Percentiles rank a stretch among this genome's conserved stretches.
phyloP scores from a whole-genome alignment of 1,284 basidiomycete genomes.

The Cryptococcus amylolentus region DNA sequence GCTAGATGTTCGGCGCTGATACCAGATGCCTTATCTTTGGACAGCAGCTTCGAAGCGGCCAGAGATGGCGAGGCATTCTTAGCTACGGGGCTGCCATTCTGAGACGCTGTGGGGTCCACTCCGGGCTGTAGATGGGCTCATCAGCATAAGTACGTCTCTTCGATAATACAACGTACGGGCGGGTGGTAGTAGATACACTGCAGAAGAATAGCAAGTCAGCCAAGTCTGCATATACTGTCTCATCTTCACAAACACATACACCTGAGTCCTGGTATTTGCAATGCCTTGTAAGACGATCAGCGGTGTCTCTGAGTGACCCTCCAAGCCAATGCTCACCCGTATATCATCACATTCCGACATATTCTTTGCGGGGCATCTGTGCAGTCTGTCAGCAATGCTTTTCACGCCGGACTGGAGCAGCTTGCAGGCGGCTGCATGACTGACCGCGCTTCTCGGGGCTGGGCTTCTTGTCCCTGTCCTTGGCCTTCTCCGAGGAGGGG shows the following conservation, averaged over 20 bases:
- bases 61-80: slow-evolving; percentile 6
- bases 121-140: slow-evolving; percentile 7
- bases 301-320: neutral
- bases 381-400: neutral
- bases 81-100: slow-evolving; percentile 4
- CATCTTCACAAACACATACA: slow-evolving; percentile 26
- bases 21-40: slow-evolving; percentile 46
- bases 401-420: neutral
- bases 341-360: slow-evolving; percentile 81
- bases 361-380: slow-evolving; percentile 58
- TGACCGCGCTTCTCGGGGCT: slow-evolving; percentile 31
- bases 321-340: slow-evolving; percentile 59
- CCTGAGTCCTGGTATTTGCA: slow-evolving; percentile 83
- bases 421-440: neutral
- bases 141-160: slow-evolving; percentile 30
- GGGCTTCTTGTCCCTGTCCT: slow-evolving; percentile 5
- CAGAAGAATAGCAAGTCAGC: slow-evolving; percentile 3
- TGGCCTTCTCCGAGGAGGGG: slow-evolving; percentile 13
- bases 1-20: slow-evolving; percentile 32
- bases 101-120: slow-evolving; percentile 10
- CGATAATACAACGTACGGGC: slow-evolving; percentile 54
- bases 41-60: slow-evolving; percentile 35
- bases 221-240: neutral
- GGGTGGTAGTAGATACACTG: slow-evolving; percentile 75
- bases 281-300: slow-evolving; percentile 52